Percentiles rank a stretch among this genome's conserved stretches.
These are phyloP conservation scores for Leucogyrophana mollusca DNA, from an alignment of 768 basidiomycete genomes.

Conservation along the genomic window DNA sequence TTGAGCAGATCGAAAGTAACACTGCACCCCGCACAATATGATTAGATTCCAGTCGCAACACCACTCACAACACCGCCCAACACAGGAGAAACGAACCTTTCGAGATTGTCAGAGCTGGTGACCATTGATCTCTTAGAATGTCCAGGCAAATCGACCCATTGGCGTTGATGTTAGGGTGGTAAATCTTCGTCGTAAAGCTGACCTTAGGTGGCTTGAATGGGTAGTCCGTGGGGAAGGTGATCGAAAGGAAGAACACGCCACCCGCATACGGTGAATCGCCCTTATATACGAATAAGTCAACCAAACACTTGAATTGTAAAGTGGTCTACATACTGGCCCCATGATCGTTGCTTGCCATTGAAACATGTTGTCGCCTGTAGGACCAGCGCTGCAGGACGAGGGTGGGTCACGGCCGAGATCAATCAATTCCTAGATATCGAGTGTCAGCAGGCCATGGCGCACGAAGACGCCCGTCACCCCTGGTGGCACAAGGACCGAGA, in stretches of 20 bases:
- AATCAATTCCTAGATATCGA: constrained; percentile 78
- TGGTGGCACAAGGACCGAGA: constrained; percentile 4
- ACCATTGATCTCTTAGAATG: constrained; percentile 99
- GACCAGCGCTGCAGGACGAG: constrained; percentile 98
- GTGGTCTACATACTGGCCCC: constrained; percentile 77
- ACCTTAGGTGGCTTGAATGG: constrained; percentile 99
- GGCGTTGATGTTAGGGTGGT: constrained; percentile 99
- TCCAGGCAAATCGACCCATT: constrained; percentile 99
- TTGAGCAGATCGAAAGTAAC: constrained; percentile 95
- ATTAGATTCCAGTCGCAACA: too few relatives aligned
- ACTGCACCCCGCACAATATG: constrained; percentile 45
- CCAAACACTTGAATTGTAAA: constrained; percentile 4
- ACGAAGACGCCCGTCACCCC: constrained; percentile 14
- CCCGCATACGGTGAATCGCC: constrained; percentile 98
- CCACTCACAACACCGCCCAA: too few relatives aligned
- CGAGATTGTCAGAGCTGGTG: constrained; percentile 96
- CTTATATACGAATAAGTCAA: constrained; percentile 43
- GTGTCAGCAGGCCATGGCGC: constrained; percentile 17
- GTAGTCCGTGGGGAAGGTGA: constrained; percentile 95
- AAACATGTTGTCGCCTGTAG: constrained; percentile 98
- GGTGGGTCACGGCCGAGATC: constrained; percentile 99
- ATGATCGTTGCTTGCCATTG: constrained; percentile 99
- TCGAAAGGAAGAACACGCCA: constrained; percentile 98
- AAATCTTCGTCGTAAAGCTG: constrained; percentile 99
- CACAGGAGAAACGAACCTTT: constrained; percentile 82